phyloP scores from a whole-genome alignment of 2,329 filamentous ascomycete genomes.

The Penicillium janthinellum region DNA sequence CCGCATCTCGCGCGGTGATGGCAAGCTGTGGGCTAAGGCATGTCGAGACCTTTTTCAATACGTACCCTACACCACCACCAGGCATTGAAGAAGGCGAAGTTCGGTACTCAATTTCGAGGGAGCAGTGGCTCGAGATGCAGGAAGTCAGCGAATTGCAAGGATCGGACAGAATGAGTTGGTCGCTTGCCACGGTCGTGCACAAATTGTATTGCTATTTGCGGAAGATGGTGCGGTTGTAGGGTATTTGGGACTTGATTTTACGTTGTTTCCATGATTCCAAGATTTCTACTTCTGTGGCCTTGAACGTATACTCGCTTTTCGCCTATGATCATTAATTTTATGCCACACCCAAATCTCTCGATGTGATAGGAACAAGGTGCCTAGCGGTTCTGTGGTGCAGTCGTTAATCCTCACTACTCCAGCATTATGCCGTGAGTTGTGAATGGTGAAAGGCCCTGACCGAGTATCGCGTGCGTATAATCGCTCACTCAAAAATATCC shows the following conservation, averaged over 20 bases:
- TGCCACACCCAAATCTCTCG: too few species aligned
- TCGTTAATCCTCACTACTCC: neutral
- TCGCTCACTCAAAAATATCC: too few species aligned
- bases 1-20: slow-evolving; percentile 11
- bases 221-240: neutral
- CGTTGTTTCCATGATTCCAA: too few species aligned
- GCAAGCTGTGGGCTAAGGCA: slow-evolving; percentile 12
- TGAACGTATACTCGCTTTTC: too few species aligned
- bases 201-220: neutral
- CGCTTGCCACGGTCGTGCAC: neutral
- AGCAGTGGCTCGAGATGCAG: neutral
- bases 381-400: neutral
- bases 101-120: neutral
- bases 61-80: slow-evolving; percentile 13
- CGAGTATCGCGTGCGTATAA: too few species aligned
- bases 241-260: neutral
- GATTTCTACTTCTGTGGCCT: too few species aligned
- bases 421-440: too few species aligned
- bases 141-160: neutral
- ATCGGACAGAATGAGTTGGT: neutral
- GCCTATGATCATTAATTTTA: too few species aligned
- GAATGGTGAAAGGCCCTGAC: too few species aligned
- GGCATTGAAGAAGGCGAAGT: slow-evolving; percentile 19
- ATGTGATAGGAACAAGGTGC: too few species aligned
- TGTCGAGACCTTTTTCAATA: slow-evolving; percentile 14